phyloP scores from a whole-genome alignment of 2,329 filamentous ascomycete genomes.

The Aspergillus oerlinghausenensis region DNA sequence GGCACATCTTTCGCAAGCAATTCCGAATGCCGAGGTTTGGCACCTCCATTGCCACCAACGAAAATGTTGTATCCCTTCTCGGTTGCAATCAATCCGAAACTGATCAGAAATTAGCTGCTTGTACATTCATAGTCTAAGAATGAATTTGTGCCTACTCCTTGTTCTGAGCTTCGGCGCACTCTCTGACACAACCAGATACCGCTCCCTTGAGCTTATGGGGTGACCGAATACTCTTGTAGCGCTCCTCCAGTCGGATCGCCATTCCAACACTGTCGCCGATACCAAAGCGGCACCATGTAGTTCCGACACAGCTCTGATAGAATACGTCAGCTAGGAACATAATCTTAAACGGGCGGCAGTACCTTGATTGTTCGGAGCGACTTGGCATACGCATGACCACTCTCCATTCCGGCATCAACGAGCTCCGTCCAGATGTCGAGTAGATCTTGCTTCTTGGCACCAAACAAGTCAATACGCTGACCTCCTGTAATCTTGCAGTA shows the following conservation, averaged over 20 bases:
- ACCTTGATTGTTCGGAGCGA: constrained; percentile 78
- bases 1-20: constrained; percentile 82
- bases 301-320: constrained; percentile 70
- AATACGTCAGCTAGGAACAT: constrained; percentile 3
- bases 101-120: constrained; percentile 27
- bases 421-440: constrained; percentile 76
- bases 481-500: constrained; percentile 93
- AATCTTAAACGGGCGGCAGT: neutral
- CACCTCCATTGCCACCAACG: constrained; percentile 83
- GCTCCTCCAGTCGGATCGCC: constrained; percentile 80
- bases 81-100: constrained; percentile 84
- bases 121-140: neutral
- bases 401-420: constrained; percentile 81
- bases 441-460: constrained; percentile 81
- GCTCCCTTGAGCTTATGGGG: constrained; percentile 91
- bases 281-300: constrained; percentile 85
- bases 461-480: constrained; percentile 90
- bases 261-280: constrained; percentile 88
- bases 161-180: constrained; percentile 87
- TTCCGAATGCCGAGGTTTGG: constrained; percentile 76
- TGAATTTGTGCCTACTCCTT: constrained; percentile 62
- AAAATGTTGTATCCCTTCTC: constrained; percentile 94
- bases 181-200: constrained; percentile 84
- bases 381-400: constrained; percentile 87
- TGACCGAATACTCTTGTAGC: constrained; percentile 84